Conservation (phyloP, 768 basidiomycete genomes). For the Mrakia hoshinonis region DNA sequence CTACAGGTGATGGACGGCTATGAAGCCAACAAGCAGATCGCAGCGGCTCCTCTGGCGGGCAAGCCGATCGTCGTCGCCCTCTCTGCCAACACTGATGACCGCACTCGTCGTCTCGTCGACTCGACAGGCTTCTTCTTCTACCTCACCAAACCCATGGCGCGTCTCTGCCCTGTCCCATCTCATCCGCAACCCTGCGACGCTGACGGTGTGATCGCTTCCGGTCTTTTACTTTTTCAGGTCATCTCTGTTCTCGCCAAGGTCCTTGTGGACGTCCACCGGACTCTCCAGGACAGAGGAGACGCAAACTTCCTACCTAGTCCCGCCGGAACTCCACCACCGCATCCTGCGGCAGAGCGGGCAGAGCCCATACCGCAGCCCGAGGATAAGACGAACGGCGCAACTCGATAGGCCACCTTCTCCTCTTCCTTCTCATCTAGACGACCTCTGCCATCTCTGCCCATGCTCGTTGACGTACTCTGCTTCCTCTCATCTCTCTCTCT, state of each 20-base stretch:
- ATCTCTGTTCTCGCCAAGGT: slow-evolving; percentile 1
- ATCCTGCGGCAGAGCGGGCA: too few species aligned
- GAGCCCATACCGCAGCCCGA: not conserved
- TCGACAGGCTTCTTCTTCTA: slow-evolving; percentile 9
- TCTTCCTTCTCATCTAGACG: not conserved
- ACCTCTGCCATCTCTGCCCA: too few species aligned
- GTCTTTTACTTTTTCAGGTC: not conserved
- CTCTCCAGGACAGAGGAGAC: not conserved
- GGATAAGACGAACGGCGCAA: not conserved
- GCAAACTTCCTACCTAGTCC: not conserved
- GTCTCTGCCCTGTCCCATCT: not conserved
- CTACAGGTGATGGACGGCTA: slow-evolving; percentile 6
- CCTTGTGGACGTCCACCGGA: not conserved
- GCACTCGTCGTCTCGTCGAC: not conserved
- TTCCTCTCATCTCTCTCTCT: not conserved
- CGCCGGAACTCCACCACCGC: too few species aligned
- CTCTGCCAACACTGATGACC: slow-evolving; percentile 21
- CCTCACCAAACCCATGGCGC: not conserved
- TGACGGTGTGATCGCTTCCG: not conserved
- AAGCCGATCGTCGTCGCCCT: slow-evolving; percentile 12
- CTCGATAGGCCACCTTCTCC: not conserved
- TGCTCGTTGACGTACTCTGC: too few species aligned
- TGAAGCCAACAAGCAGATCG: slow-evolving; percentile 14
- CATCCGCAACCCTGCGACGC: not conserved
- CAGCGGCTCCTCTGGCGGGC: not conserved